Evolutionary conservation across 805 yeast genomes (phyloP).

Genomic region (Suhomyces tanzawaensis): DNA sequence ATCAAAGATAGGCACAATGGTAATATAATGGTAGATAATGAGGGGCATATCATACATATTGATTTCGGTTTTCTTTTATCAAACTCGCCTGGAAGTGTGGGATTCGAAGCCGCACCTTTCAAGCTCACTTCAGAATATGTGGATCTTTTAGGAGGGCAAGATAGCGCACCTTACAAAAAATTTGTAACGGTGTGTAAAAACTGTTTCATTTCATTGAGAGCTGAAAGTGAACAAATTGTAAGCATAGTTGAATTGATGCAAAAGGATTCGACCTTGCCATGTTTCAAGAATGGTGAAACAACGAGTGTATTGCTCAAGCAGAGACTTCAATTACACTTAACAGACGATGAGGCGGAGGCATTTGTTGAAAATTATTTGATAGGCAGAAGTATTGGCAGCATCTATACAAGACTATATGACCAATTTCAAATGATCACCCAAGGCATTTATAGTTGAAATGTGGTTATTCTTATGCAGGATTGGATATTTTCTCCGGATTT

Average conservation of each 20-base stretch:
- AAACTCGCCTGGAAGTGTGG: conserved; percentile 95
- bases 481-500: background rate
- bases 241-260: conserved; percentile 93
- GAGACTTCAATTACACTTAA: conserved; percentile 73
- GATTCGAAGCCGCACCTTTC: conserved; percentile 97
- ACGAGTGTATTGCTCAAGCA: conserved; percentile 78
- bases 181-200: conserved; percentile 65
- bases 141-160: conserved; percentile 80
- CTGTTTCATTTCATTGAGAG: conserved; percentile 72
- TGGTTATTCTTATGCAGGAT: background rate
- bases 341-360: conserved; percentile 67
- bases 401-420: conserved; percentile 89
- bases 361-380: conserved; percentile 79
- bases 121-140: conserved; percentile 87
- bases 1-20: conserved; percentile 97
- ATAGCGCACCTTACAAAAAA: conserved; percentile 54
- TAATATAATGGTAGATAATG: conserved; percentile 92
- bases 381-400: conserved; percentile 79
- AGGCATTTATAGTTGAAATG: conserved; percentile 72
- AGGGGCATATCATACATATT: conserved; percentile 92
- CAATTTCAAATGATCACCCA: conserved; percentile 94
- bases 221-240: conserved; percentile 69
- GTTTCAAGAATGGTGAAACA: conserved; percentile 83
- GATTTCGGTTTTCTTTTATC: conserved; percentile 93
- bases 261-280: conserved; percentile 83